Evolutionary conservation across 768 basidiomycete species (phyloP).

Genomic region (Boletus speciosus): DNA sequence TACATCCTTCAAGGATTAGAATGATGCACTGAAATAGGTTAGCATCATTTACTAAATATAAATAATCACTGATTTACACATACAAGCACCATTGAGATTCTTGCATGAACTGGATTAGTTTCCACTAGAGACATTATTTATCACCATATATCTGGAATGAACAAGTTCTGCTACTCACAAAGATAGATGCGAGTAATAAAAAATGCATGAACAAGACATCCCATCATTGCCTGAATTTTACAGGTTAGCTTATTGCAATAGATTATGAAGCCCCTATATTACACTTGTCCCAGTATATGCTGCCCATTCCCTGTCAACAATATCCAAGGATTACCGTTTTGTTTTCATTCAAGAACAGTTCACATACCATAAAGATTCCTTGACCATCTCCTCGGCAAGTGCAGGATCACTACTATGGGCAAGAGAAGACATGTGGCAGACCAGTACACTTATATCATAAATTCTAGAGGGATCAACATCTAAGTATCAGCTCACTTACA

Average conservation of each 20-base stretch:
- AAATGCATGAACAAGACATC: slow-evolving; percentile 22
- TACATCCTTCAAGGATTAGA: slow-evolving; percentile 21
- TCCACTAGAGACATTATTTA: slow-evolving; percentile 9
- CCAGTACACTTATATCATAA: slow-evolving; percentile 7
- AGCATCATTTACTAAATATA: neutral
- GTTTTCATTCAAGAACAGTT: neutral
- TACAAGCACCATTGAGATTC: slow-evolving; percentile 17
- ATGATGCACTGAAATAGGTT: slow-evolving; percentile 12
- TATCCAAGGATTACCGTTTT: neutral
- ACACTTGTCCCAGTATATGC: slow-evolving; percentile 17
- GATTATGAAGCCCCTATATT: neutral
- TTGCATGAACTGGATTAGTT: neutral
- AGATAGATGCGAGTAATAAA: slow-evolving; percentile 24
- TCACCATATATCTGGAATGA: neutral
- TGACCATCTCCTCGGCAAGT: neutral
- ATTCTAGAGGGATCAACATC: neutral
- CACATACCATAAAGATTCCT: slow-evolving; percentile 6
- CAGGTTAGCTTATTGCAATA: slow-evolving; percentile 1
- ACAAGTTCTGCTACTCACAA: slow-evolving; percentile 8
- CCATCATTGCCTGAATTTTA: slow-evolving; percentile 11
- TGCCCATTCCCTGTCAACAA: slow-evolving; percentile 10
- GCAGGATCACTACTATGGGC: neutral
- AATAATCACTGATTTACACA: neutral
- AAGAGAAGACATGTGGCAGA: slow-evolving; percentile 4
- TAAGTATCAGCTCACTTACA: slow-evolving; percentile 4